Conservation (phyloP, 495 filamentous ascomycete genomes). For the Talaromyces thailandensis region DNA sequence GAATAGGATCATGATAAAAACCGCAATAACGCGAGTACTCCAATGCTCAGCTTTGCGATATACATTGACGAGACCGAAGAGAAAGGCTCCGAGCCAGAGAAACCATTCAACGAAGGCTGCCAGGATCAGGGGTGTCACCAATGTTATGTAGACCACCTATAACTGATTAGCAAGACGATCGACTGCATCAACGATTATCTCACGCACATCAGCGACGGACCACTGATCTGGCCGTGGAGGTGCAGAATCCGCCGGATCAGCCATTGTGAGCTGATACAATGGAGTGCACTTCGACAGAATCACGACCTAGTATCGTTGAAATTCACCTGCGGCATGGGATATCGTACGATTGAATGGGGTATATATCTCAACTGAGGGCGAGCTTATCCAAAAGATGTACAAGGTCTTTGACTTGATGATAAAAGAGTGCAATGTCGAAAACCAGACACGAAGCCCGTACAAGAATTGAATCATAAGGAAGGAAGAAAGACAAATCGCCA, state of each 20-base stretch:
- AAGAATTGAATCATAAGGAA: not conserved
- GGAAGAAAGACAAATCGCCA: not conserved
- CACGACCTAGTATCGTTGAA: not conserved
- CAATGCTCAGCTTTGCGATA: conserved; percentile 85
- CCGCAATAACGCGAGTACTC: conserved; percentile 67
- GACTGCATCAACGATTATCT: not conserved
- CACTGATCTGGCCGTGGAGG: conserved; percentile 29
- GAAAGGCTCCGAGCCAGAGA: conserved; percentile 83
- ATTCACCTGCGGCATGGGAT: not conserved
- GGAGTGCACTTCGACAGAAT: not conserved
- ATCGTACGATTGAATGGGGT: not conserved
- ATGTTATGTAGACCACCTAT: conserved; percentile 72
- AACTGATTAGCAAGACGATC: conserved; percentile 9
- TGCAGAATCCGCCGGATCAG: not conserved
- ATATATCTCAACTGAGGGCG: not conserved
- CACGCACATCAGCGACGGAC: conserved; percentile 58
- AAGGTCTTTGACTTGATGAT: not conserved
- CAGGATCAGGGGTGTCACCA: conserved; percentile 75
- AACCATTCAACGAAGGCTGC: conserved; percentile 90
- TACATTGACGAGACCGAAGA: conserved; percentile 85
- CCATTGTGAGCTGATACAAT: not conserved
- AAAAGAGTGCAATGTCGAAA: not conserved
- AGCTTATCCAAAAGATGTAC: not conserved
- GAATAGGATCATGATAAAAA: conserved; percentile 68
- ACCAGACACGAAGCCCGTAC: not conserved